Evolutionary conservation across 2,329 filamentous ascomycete genomes (phyloP).

Genomic region (Stachybotrys chartarum): DNA sequence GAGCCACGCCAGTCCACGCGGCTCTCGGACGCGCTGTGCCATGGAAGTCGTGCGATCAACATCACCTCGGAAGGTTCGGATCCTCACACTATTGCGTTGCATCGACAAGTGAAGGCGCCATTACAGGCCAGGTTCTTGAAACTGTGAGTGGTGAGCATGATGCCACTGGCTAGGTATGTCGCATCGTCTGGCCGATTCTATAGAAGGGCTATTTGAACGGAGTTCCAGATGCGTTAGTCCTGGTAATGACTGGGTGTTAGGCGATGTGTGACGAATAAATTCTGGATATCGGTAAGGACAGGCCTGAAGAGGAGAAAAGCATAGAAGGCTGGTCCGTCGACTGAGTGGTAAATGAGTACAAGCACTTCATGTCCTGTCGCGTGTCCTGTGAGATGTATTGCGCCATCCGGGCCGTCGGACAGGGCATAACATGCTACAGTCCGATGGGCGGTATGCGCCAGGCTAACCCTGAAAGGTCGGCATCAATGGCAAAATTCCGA

Average conservation of each 20-base stretch:
- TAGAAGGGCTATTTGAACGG: neutral
- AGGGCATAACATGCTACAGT: neutral
- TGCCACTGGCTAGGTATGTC: neutral
- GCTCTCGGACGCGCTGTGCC: neutral
- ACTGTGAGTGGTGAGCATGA: too few species aligned
- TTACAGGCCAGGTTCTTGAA: neutral
- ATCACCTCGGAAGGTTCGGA: neutral
- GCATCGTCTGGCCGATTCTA: neutral
- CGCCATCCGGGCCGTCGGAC: neutral
- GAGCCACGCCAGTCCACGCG: neutral
- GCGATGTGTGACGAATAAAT: too few species aligned
- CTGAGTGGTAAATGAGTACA: too few species aligned
- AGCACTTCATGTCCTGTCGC: too few species aligned
- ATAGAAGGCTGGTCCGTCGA: too few species aligned
- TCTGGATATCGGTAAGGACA: too few species aligned
- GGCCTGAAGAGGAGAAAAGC: too few species aligned
- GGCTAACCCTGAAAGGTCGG: neutral
- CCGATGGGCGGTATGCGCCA: neutral
- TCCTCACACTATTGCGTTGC: neutral
- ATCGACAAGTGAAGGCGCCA: neutral
- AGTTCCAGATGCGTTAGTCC: neutral
- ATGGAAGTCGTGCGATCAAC: neutral
- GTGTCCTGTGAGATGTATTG: neutral
- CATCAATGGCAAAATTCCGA: neutral
- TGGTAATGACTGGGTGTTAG: too few species aligned